Evolutionary conservation across 164 flowering plant species (phyloP).

Genomic region (Chimonanthus salicifolius): DNA sequence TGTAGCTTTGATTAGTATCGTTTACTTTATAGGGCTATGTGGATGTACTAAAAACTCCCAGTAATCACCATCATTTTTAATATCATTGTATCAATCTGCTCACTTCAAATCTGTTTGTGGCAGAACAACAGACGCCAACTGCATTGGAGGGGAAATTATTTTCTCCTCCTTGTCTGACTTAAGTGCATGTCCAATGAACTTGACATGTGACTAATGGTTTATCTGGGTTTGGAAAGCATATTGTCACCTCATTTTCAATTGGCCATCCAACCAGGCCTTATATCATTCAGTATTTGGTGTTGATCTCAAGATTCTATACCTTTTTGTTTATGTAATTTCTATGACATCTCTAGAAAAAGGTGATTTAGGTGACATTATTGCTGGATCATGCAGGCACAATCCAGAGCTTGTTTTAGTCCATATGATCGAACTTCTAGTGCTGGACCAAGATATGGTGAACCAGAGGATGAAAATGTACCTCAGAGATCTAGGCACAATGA

Average conservation of each 20-base stretch:
- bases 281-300: background rate
- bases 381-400: conserved; percentile 37
- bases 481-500: conserved; percentile 43
- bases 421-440: conserved; percentile 13
- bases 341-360: background rate
- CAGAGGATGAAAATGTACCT: conserved; percentile 42
- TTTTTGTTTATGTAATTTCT: conserved; percentile 7
- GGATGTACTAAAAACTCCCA: background rate
- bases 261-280: background rate
- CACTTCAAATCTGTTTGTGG: background rate
- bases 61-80: background rate
- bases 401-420: conserved; percentile 28
- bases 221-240: background rate
- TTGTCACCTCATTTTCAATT: background rate
- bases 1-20: background rate
- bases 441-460: conserved; percentile 51
- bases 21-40: background rate
- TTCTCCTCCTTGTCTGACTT: background rate
- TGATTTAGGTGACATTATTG: conserved; percentile 3
- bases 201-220: too few relatives aligned
- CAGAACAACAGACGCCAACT: background rate
- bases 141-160: background rate
- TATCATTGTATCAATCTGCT: background rate
- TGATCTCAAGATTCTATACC: background rate
- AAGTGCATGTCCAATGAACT: background rate